Base-by-base conservation (phyloP, 805 yeast genomes). In the Pichia californica region DNA sequence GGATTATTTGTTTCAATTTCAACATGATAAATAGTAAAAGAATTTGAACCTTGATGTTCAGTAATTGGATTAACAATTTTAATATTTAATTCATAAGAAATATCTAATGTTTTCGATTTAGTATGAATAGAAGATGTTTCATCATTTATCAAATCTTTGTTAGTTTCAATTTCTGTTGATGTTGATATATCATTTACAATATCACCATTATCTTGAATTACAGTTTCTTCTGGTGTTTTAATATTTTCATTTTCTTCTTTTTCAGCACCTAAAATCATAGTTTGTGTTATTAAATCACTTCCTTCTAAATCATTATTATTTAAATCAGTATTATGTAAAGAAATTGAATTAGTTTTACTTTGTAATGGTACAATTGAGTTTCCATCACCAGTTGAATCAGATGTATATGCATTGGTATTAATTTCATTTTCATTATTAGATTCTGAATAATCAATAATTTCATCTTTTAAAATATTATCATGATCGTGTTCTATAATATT, bases 31-130 rank as follows among this genome's bases (percentile, higher is more conserved):
- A 93, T 75, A 10, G 85, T 82, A 59, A 65, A 87, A n/a, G 87
- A 81, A 51, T 83, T 83, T 47, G 83, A 82, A 2, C 83, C 79
- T 40, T 86, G 93, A 41, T 75, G 68, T 56, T 84, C 91, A 53
- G 81, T 77, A 44, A 74, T 71, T 2, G 95, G 93, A 19, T 72
- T 71, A 3, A 71, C 59, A 6, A 83, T 87, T 3, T 43, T 48
- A 3, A 74, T 64, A 26, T 62, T 55, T 40, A 72, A 18, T 14
- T 29, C 7, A 29, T 33, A 48, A 10, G 25, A 13, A 5, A 34
- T 23, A n/a, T 31, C 26, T 5, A 23, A 4, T 2, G 6, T 11
- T 11, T 15, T 32, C 5, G 23, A 11, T 3, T n/a, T 23, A 10
- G 19, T 33, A 33, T 18, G 14, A 18, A 6, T 27, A 23, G 6